Conservation (phyloP, 768 basidiomycete genomes). For the Leucosporidium scottii region DNA sequence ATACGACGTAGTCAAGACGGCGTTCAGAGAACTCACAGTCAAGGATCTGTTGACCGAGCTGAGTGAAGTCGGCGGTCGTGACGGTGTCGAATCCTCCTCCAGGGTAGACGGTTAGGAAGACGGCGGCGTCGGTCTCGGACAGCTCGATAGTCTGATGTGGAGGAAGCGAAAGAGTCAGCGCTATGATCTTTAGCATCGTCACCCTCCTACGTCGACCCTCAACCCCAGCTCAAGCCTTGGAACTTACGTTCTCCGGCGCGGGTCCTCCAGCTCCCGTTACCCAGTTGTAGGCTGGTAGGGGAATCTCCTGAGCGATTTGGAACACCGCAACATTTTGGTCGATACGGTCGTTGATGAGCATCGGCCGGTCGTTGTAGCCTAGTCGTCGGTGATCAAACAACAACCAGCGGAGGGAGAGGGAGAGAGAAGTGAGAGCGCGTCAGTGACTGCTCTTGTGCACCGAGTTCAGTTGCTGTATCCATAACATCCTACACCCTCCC, state of each 20-base stretch:
- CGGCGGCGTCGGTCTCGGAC: conserved; percentile 36
- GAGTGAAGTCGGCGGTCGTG: conserved; percentile 31
- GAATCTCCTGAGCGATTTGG: conserved; percentile 37
- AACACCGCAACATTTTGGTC: conserved; percentile 35
- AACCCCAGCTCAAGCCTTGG: too few relatives aligned
- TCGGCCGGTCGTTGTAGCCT: conserved; percentile 32
- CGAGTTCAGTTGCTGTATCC: too few relatives aligned
- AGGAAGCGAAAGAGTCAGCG: background rate
- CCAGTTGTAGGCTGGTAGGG: conserved; percentile 36
- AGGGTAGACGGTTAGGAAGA: conserved; percentile 40
- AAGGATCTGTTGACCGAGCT: conserved; percentile 36
- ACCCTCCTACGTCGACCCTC: background rate
- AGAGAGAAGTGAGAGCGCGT: too few relatives aligned
- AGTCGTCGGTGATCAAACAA: background rate
- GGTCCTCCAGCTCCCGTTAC: conserved; percentile 36
- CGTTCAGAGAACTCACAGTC: conserved; percentile 20
- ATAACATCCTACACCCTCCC: too few relatives aligned
- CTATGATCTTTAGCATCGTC: background rate
- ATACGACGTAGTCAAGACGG: background rate
- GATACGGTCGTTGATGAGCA: conserved; percentile 33
- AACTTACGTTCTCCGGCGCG: conserved; percentile 33
- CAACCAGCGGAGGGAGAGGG: background rate
- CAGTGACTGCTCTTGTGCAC: too few relatives aligned
- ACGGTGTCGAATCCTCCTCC: conserved; percentile 24
- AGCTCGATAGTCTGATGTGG: conserved; percentile 31